Base-by-base conservation (phyloP, 179 eudicot genomes). In the Drosera spatulata region DNA sequence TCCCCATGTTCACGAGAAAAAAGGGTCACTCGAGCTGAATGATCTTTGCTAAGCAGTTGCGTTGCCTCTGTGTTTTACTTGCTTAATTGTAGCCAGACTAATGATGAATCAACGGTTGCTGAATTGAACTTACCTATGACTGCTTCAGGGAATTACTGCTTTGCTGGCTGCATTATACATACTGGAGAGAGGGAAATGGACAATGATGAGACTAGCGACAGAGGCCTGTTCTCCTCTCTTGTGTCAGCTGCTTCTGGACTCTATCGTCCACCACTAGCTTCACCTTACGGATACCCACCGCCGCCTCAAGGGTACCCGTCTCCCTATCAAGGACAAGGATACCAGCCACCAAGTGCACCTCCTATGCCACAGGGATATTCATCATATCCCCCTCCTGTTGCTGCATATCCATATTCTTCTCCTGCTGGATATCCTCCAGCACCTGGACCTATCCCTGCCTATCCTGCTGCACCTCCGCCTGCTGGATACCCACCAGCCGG, bases 191-290 rank as follows among this genome's bases (percentile, higher is more conserved):
- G 33, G 2, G 14, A 7, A 51, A 48, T 51, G 54, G 54, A 51
- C 54, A 51, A 12, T 4, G 54, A 13, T 4, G 14, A 14, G 54
- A 3, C 54, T 4, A 1, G 33, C 14, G 54, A 51, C 54, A 51
- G 7, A 51, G 54, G 54, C 14, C 54, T 51, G 33, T 14, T 51
- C 14, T 51, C 54, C 14, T 13, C 15, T 5, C 7, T 51, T 6
- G 54, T 37, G 4, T 22, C 33, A 51, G 54, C 54, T n/a, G 54
- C 54, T 6, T 51, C 54, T 4, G 54, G 33, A 51, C 14, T 51
- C 4, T 51, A 51, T 51, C 54, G 54, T 51, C 54, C 54, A 51
- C 54, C 54, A 51, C 54, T 37, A 51, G 6, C 54, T n/a, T 14
- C 54, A 10, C 51, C 5, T 4, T n/a, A n/a, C 14, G 54, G 54